Conservation (phyloP, 805 yeast genomes). For the Candida vartiovaarae region DNA sequence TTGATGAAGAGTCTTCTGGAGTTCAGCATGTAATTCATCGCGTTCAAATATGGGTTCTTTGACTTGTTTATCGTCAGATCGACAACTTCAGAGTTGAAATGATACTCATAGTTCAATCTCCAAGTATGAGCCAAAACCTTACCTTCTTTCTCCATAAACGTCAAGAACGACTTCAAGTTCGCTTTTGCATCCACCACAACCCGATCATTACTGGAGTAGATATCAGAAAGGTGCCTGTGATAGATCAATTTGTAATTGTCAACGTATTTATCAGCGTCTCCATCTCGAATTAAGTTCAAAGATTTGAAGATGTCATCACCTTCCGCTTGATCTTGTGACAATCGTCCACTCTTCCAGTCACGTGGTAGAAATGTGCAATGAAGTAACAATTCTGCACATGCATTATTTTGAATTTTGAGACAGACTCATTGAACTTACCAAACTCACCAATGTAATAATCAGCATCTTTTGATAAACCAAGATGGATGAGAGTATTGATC, state of each 20-base stretch:
- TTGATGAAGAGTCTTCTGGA: constrained; percentile 24
- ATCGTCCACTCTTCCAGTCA: constrained; percentile 9
- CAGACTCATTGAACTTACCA: constrained; percentile 15
- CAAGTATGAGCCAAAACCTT: constrained; percentile 11
- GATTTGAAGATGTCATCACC: constrained; percentile 13
- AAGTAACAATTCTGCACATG: constrained; percentile 18
- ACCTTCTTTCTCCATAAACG: constrained; percentile 16
- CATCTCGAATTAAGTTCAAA: constrained; percentile 7
- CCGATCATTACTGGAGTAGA: constrained; percentile 6
- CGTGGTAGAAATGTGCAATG: constrained; percentile 13
- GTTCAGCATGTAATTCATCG: constrained; percentile 25
- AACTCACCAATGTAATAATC: constrained; percentile 48
- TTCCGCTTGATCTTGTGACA: constrained; percentile 4
- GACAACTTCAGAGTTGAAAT: constrained; percentile 16
- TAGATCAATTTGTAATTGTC: constrained; percentile 21
- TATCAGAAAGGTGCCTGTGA: constrained; percentile 15
- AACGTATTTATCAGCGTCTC: constrained; percentile 4
- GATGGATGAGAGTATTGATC: constrained; percentile 33
- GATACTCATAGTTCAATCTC: constrained; percentile 18
- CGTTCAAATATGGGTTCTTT: constrained; percentile 15
- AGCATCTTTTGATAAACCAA: constrained; percentile 56
- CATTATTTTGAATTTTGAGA: constrained; percentile 6
- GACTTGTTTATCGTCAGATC: constrained; percentile 11
- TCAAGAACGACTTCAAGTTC: constrained; percentile 14
- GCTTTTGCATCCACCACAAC: constrained; percentile 3